Base-by-base conservation (phyloP, 345 rosid genomes). In the Microcos paniculata region DNA sequence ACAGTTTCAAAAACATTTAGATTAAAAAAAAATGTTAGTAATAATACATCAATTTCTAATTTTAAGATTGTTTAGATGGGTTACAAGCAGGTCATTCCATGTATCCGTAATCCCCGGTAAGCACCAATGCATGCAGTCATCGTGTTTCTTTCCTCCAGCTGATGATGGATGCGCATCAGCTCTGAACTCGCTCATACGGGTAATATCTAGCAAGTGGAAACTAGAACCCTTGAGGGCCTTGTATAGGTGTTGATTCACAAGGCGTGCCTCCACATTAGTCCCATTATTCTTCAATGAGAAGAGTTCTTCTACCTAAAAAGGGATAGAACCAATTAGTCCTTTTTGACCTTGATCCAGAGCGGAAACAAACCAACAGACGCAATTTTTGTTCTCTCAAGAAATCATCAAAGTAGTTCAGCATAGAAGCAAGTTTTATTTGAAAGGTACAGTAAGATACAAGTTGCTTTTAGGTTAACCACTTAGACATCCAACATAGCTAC, bases 81-180 rank as follows among this genome's bases (percentile, higher is more conserved):
- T 80, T 3, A 82, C 73, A 30, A 95, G 82, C 62, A 95, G 75
- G 78, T 95, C 98, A 21, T 88, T 93, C 97, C 99, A 95, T 49
- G 90, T 88, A 66, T 95, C 97, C 0, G 97, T 86, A 19, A 91
- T 76, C 40, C 99, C 97, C 0, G 99, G 99, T 65, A 95, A 87
- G 87, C 99, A 95, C 97, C 98, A 95, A 77, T 93, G 98, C 99
- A 95, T 93, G 81, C 98, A 93, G 71, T 95, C 98, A 15, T 90
- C 87, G 0, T 70, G 73, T 71, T 87, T 91, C 91, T 96, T 96
- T 56, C 97, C 96, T 61, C 99, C 98, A 8, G 90, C 88, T 0
- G 85, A 8, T 40, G 93, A 86, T 4, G 99, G 98, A 79, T 96
- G 99, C 53, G 92, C 98, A 71, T 91, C 99, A 2, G 94, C 98